A percentile compares a stretch with the other conserved stretches of the same genome.
Evolutionary conservation across 2,329 filamentous ascomycete genomes (phyloP).

Genomic region (Dothistroma pini): DNA sequence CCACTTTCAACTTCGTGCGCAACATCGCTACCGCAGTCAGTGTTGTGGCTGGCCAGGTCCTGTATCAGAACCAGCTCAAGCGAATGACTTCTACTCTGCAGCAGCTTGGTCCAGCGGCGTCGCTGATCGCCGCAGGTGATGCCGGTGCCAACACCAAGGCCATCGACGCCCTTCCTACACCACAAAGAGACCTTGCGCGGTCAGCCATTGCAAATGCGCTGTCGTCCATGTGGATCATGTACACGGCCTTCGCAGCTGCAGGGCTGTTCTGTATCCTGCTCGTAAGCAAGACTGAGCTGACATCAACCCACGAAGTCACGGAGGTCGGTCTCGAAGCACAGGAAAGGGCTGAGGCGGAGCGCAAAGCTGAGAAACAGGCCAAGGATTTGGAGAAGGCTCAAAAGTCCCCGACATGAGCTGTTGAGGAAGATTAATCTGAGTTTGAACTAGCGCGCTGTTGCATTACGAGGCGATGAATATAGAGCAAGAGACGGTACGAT

Average conservation of each 20-base stretch:
- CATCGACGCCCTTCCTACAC: conserved; percentile 49
- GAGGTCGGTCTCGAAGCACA: conserved; percentile 44
- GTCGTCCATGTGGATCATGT: conserved; percentile 48
- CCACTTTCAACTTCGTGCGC: conserved; percentile 49
- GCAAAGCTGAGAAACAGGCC: background rate
- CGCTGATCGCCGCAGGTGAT: background rate
- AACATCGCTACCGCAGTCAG: conserved; percentile 46
- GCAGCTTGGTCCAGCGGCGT: background rate
- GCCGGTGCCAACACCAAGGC: conserved; percentile 41
- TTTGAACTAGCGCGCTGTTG: background rate
- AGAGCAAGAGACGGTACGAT: background rate
- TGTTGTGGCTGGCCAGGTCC: conserved; percentile 49
- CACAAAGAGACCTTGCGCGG: conserved; percentile 41
- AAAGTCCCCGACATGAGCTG: background rate
- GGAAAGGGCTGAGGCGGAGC: conserved; percentile 29
- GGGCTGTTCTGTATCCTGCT: conserved; percentile 38
- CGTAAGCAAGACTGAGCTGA: conserved; percentile 40
- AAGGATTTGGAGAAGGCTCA: background rate
- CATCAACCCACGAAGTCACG: conserved; percentile 42
- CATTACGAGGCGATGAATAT: background rate
- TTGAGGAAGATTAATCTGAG: too few relatives aligned
- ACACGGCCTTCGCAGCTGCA: conserved; percentile 37
- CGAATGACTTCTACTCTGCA: background rate
- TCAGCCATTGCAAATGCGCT: conserved; percentile 41
- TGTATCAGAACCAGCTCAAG: conserved; percentile 39